Percentiles rank a stretch among this genome's conserved stretches.
Conservation (phyloP, 345 rosid species). For the Turritis glabra region DNA sequence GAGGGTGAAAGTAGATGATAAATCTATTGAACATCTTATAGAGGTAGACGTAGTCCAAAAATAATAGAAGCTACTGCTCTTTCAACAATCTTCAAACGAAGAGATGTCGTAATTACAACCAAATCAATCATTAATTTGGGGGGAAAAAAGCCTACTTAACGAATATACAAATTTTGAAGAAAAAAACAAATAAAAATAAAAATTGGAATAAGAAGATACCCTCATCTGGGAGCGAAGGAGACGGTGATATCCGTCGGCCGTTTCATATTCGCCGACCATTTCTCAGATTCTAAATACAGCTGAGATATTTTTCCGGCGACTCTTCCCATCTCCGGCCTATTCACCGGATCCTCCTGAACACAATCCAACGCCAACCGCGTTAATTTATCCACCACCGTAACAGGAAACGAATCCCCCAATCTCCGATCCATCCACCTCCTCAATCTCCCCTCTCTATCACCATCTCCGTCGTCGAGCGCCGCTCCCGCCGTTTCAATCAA, state of each 20-base stretch:
- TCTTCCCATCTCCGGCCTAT: conserved; percentile 83
- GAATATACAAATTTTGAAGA: neutral
- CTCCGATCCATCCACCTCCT: conserved; percentile 80
- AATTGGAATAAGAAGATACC: neutral
- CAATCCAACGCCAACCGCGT: conserved; percentile 68
- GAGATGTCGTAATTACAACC: conserved; percentile 1
- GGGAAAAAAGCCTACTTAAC: neutral
- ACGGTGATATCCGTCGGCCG: conserved; percentile 59
- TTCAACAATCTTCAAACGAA: neutral
- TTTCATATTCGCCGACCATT: conserved; percentile 56
- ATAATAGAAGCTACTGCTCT: too few species aligned
- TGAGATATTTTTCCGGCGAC: conserved; percentile 81
- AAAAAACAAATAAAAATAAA: too few species aligned
- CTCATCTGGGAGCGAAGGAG: conserved; percentile 64
- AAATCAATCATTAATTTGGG: neutral
- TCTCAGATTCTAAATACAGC: conserved; percentile 55
- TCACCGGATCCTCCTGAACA: conserved; percentile 58
- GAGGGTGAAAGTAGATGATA: too few species aligned
- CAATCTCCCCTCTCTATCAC: conserved; percentile 41
- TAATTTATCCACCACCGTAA: conserved; percentile 60
- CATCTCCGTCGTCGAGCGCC: conserved; percentile 41
- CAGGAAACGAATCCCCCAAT: conserved; percentile 77
- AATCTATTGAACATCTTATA: too few species aligned
- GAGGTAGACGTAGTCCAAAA: too few species aligned
- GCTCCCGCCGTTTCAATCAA: conserved; percentile 59